Conservation (phyloP, 306 rosid species). For the Quercus engelmannii region DNA sequence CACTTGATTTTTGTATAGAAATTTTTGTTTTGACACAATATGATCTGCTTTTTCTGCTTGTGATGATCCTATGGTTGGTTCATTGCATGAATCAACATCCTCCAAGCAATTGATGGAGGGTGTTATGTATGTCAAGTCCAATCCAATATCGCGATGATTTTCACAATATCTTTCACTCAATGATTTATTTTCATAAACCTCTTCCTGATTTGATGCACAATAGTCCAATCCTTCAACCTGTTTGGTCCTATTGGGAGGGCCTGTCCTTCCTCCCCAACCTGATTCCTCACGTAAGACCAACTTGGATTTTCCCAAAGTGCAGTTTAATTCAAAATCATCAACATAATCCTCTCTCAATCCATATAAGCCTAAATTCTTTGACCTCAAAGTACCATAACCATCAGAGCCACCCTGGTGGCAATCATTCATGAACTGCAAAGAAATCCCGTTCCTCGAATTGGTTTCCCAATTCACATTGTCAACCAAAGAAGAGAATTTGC, state of each 20-base stretch:
- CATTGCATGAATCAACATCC: slow-evolving; percentile 36
- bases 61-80: slow-evolving; percentile 17
- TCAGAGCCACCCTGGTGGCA: slow-evolving; percentile 34
- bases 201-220: slow-evolving; percentile 18
- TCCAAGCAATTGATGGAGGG: slow-evolving; percentile 37
- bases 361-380: slow-evolving; percentile 29
- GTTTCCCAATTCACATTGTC: slow-evolving; percentile 83
- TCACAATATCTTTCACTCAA: slow-evolving; percentile 41
- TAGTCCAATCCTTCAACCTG: slow-evolving; percentile 29
- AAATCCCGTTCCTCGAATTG: slow-evolving; percentile 46
- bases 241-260: slow-evolving; percentile 2
- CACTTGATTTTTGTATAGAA: slow-evolving; percentile 22
- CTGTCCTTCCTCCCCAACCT: slow-evolving; percentile 12
- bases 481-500: slow-evolving; percentile 49
- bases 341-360: slow-evolving; percentile 25
- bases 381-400: slow-evolving; percentile 17
- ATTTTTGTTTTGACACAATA: slow-evolving; percentile 19
- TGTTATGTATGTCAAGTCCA: slow-evolving; percentile 26
- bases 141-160: slow-evolving; percentile 36
- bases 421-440: slow-evolving; percentile 42
- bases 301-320: slow-evolving; percentile 29
- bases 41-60: slow-evolving; percentile 37
- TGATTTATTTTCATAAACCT: slow-evolving; percentile 24
- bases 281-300: slow-evolving; percentile 27
- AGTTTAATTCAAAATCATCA: slow-evolving; percentile 31